Evolutionary conservation across 148 eudicot species (phyloP).

Genomic region (Rhododendron molle): DNA sequence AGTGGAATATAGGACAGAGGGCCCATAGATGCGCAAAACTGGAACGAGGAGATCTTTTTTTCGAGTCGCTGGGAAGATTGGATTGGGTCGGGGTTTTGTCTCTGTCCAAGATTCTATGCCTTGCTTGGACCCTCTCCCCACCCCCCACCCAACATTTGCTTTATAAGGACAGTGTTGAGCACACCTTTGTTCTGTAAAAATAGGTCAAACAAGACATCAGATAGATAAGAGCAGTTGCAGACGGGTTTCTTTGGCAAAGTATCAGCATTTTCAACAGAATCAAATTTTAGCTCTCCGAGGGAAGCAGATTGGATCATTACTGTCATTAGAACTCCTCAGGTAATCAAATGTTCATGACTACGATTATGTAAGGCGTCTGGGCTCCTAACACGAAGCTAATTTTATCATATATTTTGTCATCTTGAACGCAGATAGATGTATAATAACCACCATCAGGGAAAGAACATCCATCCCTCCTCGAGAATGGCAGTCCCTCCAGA

Average conservation of each 20-base stretch:
- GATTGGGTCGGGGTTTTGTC: conserved; percentile 40
- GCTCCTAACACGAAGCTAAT: conserved; percentile 22
- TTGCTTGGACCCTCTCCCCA: conserved; percentile 29
- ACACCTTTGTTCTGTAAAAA: conserved; percentile 28
- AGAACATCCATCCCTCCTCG: conserved; percentile 47
- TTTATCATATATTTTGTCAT: conserved; percentile 11
- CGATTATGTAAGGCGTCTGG: conserved; percentile 1
- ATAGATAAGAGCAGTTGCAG: conserved; percentile 24
- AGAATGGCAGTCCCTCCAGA: conserved; percentile 57
- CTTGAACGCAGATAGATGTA: conserved; percentile 45
- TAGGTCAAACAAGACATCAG: conserved; percentile 19
- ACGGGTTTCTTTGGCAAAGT: conserved; percentile 1
- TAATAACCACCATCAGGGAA: conserved; percentile 51
- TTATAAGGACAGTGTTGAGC: conserved; percentile 52
- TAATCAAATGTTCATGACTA: conserved; percentile 3
- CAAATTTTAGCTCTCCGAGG: neutral
- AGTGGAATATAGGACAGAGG: conserved; percentile 13
- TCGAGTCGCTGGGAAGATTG: conserved; percentile 34
- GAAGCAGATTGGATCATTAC: neutral
- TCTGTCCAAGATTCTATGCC: conserved; percentile 68
- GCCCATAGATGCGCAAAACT: conserved; percentile 19
- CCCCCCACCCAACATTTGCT: conserved; percentile 19
- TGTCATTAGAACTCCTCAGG: neutral
- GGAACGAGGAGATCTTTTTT: conserved; percentile 44
- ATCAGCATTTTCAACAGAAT: neutral